phyloP scores from a whole-genome alignment of 2,329 filamentous ascomycete genomes.

The Verticillium albo-atrum region DNA sequence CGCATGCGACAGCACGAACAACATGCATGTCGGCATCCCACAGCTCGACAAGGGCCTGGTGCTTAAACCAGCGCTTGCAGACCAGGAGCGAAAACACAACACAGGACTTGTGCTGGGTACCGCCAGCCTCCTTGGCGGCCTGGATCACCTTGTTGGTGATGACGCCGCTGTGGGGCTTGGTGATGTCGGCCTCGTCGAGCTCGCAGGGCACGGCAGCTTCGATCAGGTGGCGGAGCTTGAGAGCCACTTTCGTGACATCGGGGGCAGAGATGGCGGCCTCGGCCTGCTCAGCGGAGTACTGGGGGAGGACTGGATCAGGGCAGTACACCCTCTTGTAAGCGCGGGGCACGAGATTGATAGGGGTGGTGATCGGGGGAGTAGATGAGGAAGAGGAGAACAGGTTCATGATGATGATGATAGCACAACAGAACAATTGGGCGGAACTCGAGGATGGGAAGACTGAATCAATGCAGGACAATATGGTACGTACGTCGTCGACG shows the following conservation, averaged over 20 bases:
- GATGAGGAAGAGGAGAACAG: conserved; percentile 8
- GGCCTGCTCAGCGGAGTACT: conserved; percentile 51
- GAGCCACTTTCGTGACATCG: conserved; percentile 83
- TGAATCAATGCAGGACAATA: not conserved
- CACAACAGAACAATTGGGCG: not conserved
- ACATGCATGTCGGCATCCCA: conserved; percentile 88
- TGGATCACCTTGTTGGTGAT: conserved; percentile 76
- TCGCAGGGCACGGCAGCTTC: conserved; percentile 90
- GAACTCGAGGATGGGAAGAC: too few relatives aligned
- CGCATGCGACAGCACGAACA: conserved; percentile 75
- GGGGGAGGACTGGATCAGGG: conserved; percentile 55
- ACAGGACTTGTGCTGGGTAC: conserved; percentile 67
- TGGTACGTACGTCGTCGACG: conserved; percentile 35
- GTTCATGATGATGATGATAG: not conserved
- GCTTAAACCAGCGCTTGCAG: conserved; percentile 67
- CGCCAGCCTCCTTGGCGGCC: conserved; percentile 79
- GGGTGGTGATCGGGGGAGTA: not conserved
- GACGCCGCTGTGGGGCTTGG: conserved; percentile 75
- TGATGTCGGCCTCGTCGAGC: conserved; percentile 71
- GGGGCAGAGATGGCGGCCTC: conserved; percentile 66
- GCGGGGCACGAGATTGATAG: not conserved
- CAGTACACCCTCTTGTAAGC: conserved; percentile 6
- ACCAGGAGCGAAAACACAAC: conserved; percentile 82
- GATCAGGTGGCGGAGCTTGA: conserved; percentile 86
- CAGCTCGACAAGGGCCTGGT: conserved; percentile 73